A percentile compares a stretch with the other conserved stretches of the same genome.
phyloP scores from a whole-genome alignment of 1,284 basidiomycete genomes.

The Tilletia indica region DNA sequence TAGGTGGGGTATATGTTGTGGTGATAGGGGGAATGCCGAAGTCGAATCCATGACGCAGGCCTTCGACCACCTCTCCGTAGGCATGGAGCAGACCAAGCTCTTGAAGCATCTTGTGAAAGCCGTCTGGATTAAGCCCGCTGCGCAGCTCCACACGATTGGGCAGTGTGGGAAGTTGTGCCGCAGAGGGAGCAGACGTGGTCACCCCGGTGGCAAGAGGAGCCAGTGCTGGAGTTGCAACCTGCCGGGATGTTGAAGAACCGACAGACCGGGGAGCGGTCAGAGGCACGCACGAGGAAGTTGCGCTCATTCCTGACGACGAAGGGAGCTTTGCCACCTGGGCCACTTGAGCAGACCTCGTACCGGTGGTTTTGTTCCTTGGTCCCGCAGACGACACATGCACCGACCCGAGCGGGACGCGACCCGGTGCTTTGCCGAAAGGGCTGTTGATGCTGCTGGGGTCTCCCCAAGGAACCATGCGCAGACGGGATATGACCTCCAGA shows the following conservation, averaged over 20 bases:
- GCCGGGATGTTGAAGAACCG: not conserved
- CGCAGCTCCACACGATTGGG: not conserved
- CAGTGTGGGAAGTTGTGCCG: not conserved
- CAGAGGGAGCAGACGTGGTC: slow-evolving; percentile 4
- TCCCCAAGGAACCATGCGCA: no score
- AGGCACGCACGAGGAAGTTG: not conserved
- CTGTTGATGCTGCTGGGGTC: not conserved
- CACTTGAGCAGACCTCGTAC: not conserved
- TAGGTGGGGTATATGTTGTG: not conserved
- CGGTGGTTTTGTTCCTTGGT: not conserved
- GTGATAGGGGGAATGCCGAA: not conserved
- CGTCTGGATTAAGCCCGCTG: not conserved
- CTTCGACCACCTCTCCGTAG: not conserved
- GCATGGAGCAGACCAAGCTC: not conserved
- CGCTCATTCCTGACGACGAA: not conserved
- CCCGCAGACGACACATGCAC: not conserved
- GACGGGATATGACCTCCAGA: no score
- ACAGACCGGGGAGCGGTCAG: not conserved
- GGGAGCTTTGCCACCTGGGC: not conserved
- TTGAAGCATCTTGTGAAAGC: not conserved
- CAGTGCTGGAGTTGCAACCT: not conserved
- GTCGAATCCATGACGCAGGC: not conserved
- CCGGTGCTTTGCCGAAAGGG: not conserved
- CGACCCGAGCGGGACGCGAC: not conserved
- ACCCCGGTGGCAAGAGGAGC: not conserved